Base-by-base conservation (phyloP, 2,329 filamentous ascomycete species). In the Diaporthe sp. region DNA sequence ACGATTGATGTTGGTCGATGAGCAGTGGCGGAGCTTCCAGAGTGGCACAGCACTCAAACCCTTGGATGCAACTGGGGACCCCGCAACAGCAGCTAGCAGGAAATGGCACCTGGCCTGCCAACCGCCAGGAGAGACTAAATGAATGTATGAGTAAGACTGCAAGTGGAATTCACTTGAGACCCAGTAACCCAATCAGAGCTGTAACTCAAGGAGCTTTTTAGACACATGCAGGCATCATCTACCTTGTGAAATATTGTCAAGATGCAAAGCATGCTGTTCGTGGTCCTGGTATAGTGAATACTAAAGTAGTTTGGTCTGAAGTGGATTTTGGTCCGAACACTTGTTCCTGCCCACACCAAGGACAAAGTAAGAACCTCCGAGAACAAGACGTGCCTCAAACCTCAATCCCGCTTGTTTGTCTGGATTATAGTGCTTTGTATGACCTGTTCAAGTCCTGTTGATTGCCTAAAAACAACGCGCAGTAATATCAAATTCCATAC, bases 11-110 rank as follows among this genome's bases (percentile, higher is more conserved):
- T 46, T 67, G 65, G 31, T 55, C 42, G 62, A 39, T 28, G 34
- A 37, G 46, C 12, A 67, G 28, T 12, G 28, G 65, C 34, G 49
- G 46, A 39, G 65, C 46, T 17, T 53, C 13, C 22, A 34, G 7
- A 12, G 46, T 53, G 65, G 65, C 65, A 68, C 46, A 68, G 65
- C 65, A 25, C 31, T 15, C 22, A 19, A 44, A 53, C 46, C 31
- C 22, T 25, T 13, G 28, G 19, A 25, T 37, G 62, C 22, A 9
- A 7, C 34, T 25, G 1, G 44, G 44, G 10, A 8, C 31, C 62
- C 62, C 12, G 39, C 42, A 7, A n/a, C 34, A 10, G 34, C 34
- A 60, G 57, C 57, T 60, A 12, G 19, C 22, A 37, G 42, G 17
- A 28, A 19, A 65, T 39, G 57, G 39, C 60, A 62, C 60, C 60